Base-by-base conservation (phyloP, 768 basidiomycete species). In the Tubosaeta sp. region DNA sequence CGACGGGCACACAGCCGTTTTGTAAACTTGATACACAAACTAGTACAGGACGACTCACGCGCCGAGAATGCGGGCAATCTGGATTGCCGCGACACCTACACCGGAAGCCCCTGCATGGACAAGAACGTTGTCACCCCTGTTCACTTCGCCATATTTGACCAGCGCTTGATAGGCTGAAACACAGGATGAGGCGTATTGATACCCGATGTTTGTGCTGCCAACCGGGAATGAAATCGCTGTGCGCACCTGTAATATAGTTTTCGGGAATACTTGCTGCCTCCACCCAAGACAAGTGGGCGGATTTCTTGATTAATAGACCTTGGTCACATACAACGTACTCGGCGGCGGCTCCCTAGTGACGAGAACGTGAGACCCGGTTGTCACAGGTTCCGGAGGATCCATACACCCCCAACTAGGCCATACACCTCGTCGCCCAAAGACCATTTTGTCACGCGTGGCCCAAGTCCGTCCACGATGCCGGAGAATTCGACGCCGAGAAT, bases 21-120 rank as follows among this genome's bases (percentile, higher is more conserved):
- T 43, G 39, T 22, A 39, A 29, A 54, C 19, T 31, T 17, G 29
- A 43, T 13, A 43, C 56, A 44, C 31, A 39, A 53, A 52, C 46
- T 49, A 19, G 39, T 4, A 35, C 42, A 13, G 16, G 44, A 47
- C 6, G 14, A 77, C 87, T 73, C 63, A 91, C 88, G 88, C 88
- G 52, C 82, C 82, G 55, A 77, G 80, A 42, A 78, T 63, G 25
- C 89, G 82, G 17, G 93, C 91, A 17, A 97, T 71, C 69, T 97
- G 95, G 45, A 88, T 90, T 13, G 91, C 90, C 3, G 93, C 86
- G 14, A 95, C 67, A 1, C 93, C 93, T 5, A 97, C 92, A 27
- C 94, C 92, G 12, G 89, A 91, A 4, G 92, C 92, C 7, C 86
- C 95, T 17, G 93, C 92, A 64, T 97, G 95, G 12, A 97, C 77